Evolutionary conservation across 2,329 filamentous ascomycete genomes (phyloP).

Genomic region (Plectosphaerella plurivora): DNA sequence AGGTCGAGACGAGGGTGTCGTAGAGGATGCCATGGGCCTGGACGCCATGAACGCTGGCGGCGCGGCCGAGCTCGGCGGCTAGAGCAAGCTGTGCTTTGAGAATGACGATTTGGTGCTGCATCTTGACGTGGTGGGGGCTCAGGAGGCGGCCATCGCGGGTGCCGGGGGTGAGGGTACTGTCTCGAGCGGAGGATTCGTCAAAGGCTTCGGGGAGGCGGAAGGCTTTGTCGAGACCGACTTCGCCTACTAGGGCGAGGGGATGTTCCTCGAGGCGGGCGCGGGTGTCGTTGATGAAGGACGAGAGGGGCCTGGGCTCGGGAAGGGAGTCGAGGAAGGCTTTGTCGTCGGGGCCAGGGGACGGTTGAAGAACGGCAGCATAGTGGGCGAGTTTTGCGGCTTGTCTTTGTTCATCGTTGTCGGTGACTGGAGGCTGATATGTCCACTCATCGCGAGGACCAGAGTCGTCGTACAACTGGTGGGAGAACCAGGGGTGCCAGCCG

Average conservation of each 20-base stretch:
- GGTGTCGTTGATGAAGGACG: conserved; percentile 52
- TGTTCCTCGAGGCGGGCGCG: conserved; percentile 49
- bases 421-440: conserved; percentile 26
- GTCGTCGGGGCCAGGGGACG: conserved; percentile 40
- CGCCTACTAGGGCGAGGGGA: conserved; percentile 66
- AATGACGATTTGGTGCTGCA: conserved; percentile 64
- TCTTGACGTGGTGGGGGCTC: conserved; percentile 62
- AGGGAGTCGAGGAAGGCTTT: conserved; percentile 42
- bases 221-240: conserved; percentile 72
- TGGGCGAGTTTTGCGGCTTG: conserved; percentile 45
- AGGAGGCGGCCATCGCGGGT: conserved; percentile 65
- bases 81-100: conserved; percentile 65
- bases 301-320: conserved; percentile 57
- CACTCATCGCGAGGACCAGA: conserved; percentile 19
- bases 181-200: conserved; percentile 31
- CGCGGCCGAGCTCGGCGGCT: conserved; percentile 61
- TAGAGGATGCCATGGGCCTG: conserved; percentile 70
- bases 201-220: conserved; percentile 67
- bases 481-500: conserved; percentile 87
- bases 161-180: conserved; percentile 57
- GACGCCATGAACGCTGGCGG: conserved; percentile 69
- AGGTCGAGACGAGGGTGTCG: conserved; percentile 59
- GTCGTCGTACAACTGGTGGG: conserved; percentile 69
- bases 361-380: conserved; percentile 62
- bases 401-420: conserved; percentile 15